Evolutionary conservation across 1,284 basidiomycete genomes (phyloP).

Genomic region (Cryptococcus sp.): DNA sequence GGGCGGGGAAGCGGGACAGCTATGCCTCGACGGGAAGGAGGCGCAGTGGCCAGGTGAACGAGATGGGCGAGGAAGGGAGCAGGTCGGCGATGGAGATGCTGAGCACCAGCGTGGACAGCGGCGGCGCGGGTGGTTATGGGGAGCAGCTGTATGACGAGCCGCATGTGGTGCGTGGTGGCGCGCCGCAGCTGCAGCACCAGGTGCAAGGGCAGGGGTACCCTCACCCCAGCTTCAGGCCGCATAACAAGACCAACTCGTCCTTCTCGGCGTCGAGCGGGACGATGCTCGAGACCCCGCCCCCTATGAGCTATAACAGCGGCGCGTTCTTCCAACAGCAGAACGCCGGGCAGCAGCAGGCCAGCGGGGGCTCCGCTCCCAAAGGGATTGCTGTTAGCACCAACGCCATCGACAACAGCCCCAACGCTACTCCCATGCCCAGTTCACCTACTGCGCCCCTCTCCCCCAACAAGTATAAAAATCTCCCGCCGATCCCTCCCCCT

Average conservation of each 20-base stretch:
- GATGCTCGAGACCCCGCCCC: conserved; percentile 29
- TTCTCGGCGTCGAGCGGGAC: conserved; percentile 30
- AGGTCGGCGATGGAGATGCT: conserved; percentile 38
- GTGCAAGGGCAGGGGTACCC: conserved; percentile 4
- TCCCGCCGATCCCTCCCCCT: conserved; percentile 40
- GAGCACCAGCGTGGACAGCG: conserved; percentile 1
- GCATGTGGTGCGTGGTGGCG: not conserved
- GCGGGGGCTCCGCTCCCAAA: not conserved
- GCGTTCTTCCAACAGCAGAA: conserved; percentile 15
- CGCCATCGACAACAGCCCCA: not conserved
- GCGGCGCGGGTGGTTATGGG: conserved; percentile 3
- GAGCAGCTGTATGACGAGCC: conserved; percentile 17
- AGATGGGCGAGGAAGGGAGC: conserved; percentile 18
- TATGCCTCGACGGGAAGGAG: conserved; percentile 20
- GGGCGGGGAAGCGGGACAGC: conserved; percentile 19
- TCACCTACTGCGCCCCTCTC: conserved; percentile 20
- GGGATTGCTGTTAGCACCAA: conserved; percentile 2
- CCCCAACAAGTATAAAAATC: conserved; percentile 44
- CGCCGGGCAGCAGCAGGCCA: conserved; percentile 4
- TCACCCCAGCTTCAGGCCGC: conserved; percentile 14
- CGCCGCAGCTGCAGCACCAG: not conserved
- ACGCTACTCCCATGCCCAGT: not conserved
- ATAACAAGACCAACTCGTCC: conserved; percentile 30
- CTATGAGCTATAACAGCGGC: conserved; percentile 11
- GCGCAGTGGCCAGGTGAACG: conserved; percentile 14